Base-by-base conservation (phyloP, 495 filamentous ascomycete genomes). In the Podospora pseudopauciseta region DNA sequence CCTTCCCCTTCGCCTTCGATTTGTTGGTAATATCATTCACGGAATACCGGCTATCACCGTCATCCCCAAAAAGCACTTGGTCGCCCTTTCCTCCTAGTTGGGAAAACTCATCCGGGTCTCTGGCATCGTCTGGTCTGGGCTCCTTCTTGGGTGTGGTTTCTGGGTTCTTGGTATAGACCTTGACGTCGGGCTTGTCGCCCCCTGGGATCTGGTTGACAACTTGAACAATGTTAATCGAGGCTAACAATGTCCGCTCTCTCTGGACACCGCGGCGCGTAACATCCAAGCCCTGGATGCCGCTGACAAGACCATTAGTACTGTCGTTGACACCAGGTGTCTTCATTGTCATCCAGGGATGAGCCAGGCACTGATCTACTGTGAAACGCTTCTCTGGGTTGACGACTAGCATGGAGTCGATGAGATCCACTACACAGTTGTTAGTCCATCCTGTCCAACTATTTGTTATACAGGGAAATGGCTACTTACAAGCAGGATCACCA, bases 381-480 rank as follows among this genome's bases (percentile, higher is more conserved):
- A 90, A 93, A 34, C 96, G 87, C 75, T 89, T 86, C 32, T 93
- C 87, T 18, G 91, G 88, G 69, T 97, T 88, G 18, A 97, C 93
- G 0, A 90, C 90, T 34, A 99, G 86, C 96, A 99, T 99, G 34
- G 86, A 85, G 75, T 98, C 96, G 67, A 99, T 98, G 27, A 99
- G 85, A 67, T 97, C 94, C 64, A 98, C 83, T 84, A 58, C 9
- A 15, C 9, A 60, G 2, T 15, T 64, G 65, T 76, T 71, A 79
- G 74, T 54, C n/a, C 6, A 18, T 65, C 26, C 27, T 54, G 18
- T 39, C 23, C 57, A 23, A 23, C 23, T 1, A 23, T 23, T 23
- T 20, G 32, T 60, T 16, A 26, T 11, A 34, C 9, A 55, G 65
- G 3, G 23, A 26, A 11, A 32, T 5, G 6, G 18, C 15, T 5